phyloP scores from a whole-genome alignment of 2,329 filamentous ascomycete genomes.

The Diaporthe humulicola region DNA sequence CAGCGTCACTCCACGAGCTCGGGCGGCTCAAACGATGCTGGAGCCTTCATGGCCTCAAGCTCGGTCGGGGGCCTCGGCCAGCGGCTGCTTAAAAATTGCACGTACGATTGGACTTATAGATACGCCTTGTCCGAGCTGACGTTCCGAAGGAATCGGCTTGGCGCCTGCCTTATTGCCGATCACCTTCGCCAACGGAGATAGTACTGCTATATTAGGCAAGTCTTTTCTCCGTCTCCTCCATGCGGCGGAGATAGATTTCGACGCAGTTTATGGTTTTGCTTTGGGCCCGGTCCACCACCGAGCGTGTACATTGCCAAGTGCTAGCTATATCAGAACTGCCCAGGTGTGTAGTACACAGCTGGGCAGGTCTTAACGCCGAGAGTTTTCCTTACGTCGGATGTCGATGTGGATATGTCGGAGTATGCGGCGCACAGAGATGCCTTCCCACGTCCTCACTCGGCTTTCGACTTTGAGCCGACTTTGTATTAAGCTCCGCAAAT shows the following conservation, averaged over 20 bases:
- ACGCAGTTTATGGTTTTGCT: not conserved
- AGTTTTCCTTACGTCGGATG: not conserved
- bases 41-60: not conserved
- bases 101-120: not conserved
- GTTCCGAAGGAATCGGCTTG: not conserved
- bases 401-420: too few species aligned
- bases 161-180: conserved; percentile 13
- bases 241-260: not conserved
- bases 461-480: conserved; percentile 13
- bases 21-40: not conserved
- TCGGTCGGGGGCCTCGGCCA: not conserved
- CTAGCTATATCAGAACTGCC: not conserved
- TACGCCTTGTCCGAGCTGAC: conserved; percentile 16
- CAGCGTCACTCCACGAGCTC: not conserved
- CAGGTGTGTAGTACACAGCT: not conserved
- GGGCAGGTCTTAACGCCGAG: conserved; percentile 10
- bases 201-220: not conserved
- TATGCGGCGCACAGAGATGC: not conserved
- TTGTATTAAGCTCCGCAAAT: not conserved
- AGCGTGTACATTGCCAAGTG: not conserved
- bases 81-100: not conserved
- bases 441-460: not conserved
- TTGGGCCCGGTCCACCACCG: not conserved
- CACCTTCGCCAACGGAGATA: not conserved
- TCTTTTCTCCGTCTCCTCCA: conserved; percentile 6